Percentiles rank a stretch among this genome's conserved stretches.
phyloP scores from a whole-genome alignment of 345 rosid species.

The Kandelia obovata region DNA sequence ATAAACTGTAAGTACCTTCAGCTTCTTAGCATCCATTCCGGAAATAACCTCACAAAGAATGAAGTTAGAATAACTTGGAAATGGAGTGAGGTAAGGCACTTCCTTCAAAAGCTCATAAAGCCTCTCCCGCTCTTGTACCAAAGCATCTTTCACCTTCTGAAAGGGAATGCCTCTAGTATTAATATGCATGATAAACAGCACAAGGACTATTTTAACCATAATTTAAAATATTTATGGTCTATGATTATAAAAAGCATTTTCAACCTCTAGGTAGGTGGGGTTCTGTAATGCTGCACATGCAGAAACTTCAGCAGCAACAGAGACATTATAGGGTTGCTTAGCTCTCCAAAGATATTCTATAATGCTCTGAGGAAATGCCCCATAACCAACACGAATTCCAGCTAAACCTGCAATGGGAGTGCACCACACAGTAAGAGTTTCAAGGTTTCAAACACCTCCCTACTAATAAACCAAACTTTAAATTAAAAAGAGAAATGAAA shows the following conservation, averaged over 20 bases:
- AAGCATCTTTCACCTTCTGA: constrained; percentile 69
- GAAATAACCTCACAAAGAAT: constrained; percentile 78
- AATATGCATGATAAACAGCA: constrained; percentile 1
- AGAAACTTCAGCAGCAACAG: constrained; percentile 92
- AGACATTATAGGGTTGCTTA: constrained; percentile 90
- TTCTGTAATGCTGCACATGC: constrained; percentile 85
- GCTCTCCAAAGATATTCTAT: constrained; percentile 92
- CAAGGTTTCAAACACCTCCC: background rate
- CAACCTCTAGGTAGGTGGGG: constrained; percentile 65
- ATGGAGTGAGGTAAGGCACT: constrained; percentile 78
- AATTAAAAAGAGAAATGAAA: background rate
- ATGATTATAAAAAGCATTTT: constrained; percentile 5
- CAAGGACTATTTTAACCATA: background rate
- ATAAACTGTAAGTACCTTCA: constrained; percentile 47
- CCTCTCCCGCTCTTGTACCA: constrained; percentile 72
- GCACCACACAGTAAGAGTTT: background rate
- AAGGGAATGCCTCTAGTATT: constrained; percentile 17
- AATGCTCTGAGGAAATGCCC: constrained; percentile 85
- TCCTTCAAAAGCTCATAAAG: constrained; percentile 60
- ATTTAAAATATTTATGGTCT: background rate
- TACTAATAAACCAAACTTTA: background rate
- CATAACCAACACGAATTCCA: constrained; percentile 90
- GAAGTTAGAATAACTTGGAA: constrained; percentile 81
- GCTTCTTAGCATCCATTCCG: constrained; percentile 80
- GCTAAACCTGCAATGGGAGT: constrained; percentile 60